A percentile compares a stretch with the other conserved stretches of the same genome.
These are phyloP conservation scores for Lenwebbia sp. DNA, from an alignment of 345 rosid species.

Conservation along the genomic window DNA sequence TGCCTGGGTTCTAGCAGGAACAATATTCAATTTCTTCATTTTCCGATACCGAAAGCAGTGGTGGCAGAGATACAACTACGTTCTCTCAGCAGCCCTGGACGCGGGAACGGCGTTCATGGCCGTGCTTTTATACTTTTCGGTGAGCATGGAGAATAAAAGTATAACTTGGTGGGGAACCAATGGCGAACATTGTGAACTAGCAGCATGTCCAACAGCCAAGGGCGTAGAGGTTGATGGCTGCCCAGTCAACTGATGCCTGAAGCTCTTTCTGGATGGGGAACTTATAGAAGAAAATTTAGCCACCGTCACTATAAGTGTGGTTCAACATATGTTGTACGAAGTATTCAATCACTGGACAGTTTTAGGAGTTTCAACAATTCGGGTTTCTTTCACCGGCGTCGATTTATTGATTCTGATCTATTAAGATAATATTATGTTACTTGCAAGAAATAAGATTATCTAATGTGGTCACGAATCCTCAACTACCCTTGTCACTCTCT, in stretches of 20 bases:
- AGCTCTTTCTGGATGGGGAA: not conserved
- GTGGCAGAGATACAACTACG: too few relatives aligned
- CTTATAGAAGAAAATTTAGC: not conserved
- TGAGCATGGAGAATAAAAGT: too few relatives aligned
- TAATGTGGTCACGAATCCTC: not conserved
- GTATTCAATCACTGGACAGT: not conserved
- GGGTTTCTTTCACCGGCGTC: not conserved
- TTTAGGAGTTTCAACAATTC: not conserved
- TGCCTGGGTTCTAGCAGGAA: too few relatives aligned
- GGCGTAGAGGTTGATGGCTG: constrained; percentile 53
- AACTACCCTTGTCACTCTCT: not conserved
- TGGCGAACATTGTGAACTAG: too few relatives aligned
- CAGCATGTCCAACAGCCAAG: constrained; percentile 58
- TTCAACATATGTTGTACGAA: not conserved
- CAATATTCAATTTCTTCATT: too few relatives aligned
- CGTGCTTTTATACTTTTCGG: too few relatives aligned
- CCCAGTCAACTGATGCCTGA: constrained; percentile 32
- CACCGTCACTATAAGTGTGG: not conserved
- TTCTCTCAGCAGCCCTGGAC: too few relatives aligned
- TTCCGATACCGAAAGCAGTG: too few relatives aligned
- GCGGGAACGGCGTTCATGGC: too few relatives aligned
- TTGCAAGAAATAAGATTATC: not conserved
- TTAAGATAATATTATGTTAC: not conserved
- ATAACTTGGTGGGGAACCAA: too few relatives aligned
- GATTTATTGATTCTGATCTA: not conserved